Conservation (phyloP, 148 eudicot species). For the Silene latifolia region DNA sequence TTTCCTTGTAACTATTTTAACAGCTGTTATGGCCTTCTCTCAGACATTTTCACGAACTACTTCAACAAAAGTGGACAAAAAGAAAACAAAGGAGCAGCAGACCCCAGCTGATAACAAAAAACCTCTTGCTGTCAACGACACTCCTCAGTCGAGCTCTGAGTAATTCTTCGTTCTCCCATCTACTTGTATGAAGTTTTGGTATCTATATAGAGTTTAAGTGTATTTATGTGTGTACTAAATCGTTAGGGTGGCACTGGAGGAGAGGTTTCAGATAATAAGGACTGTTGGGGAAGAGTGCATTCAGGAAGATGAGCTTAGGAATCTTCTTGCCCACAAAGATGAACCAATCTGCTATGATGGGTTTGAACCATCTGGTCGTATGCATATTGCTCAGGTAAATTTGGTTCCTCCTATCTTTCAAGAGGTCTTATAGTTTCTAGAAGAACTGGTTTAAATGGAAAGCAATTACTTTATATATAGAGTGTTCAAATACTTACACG, state of each 20-base stretch:
- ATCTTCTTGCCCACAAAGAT: constrained; percentile 29
- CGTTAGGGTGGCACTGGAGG: constrained; percentile 29
- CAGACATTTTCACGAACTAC: constrained; percentile 8
- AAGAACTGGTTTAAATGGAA: too few relatives aligned
- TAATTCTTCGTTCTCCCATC: not conserved
- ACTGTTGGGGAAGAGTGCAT: constrained; percentile 47
- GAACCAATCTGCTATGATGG: constrained; percentile 49
- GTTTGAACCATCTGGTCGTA: constrained; percentile 47
- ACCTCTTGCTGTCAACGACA: not conserved
- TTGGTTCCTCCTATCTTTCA: not conserved
- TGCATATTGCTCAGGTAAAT: constrained; percentile 46
- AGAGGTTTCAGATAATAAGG: constrained; percentile 28
- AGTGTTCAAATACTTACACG: too few relatives aligned
- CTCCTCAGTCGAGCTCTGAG: constrained; percentile 3
- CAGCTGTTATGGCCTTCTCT: not conserved
- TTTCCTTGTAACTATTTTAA: not conserved
- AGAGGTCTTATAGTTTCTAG: too few relatives aligned
- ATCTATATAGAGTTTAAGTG: not conserved
- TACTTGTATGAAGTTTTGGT: not conserved
- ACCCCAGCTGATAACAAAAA: constrained; percentile 5
- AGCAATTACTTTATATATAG: too few relatives aligned
- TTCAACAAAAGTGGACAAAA: constrained; percentile 7
- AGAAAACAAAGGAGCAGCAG: not conserved
- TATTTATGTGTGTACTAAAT: not conserved
- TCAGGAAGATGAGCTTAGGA: constrained; percentile 39